These are phyloP conservation scores for Pseudogymnoascus sp. DNA, from an alignment of 2,329 filamentous ascomycete genomes.

Conservation along the genomic window DNA sequence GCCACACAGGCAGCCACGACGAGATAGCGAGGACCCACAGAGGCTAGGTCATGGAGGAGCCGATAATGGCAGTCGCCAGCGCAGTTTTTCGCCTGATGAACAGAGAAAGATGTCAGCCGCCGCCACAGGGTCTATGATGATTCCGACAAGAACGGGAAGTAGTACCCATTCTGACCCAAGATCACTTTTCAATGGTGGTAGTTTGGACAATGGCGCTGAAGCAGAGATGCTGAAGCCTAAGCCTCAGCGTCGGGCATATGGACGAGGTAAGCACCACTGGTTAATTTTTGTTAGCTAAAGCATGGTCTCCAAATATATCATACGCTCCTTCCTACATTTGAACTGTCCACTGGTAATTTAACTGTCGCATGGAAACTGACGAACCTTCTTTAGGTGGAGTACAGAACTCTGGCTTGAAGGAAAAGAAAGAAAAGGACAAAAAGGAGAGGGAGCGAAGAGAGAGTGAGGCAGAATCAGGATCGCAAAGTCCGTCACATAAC, in stretches of 20 bases:
- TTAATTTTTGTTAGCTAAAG: background rate
- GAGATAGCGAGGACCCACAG: conserved; percentile 2
- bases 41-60: background rate
- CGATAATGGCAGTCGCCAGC: background rate
- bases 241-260: conserved; percentile 42
- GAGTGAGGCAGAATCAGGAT: background rate
- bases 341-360: conserved; percentile 41
- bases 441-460: conserved; percentile 11
- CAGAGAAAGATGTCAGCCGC: conserved; percentile 11
- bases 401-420: conserved; percentile 30
- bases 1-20: background rate
- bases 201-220: conserved; percentile 31
- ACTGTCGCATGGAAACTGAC: conserved; percentile 40
- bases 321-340: conserved; percentile 10
- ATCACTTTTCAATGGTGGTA: background rate
- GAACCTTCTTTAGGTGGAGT: conserved; percentile 35
- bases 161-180: conserved; percentile 14
- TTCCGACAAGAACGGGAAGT: conserved; percentile 13
- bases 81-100: background rate
- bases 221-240: conserved; percentile 37
- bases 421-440: conserved; percentile 18
- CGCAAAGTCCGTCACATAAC: conserved; percentile 27
- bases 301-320: background rate
- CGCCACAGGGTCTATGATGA: conserved; percentile 11
- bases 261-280: conserved; percentile 38